A percentile compares a stretch with the other conserved stretches of the same genome.
These are phyloP conservation scores for Xylaria grammica DNA, from an alignment of 495 filamentous ascomycete species.

Conservation along the genomic window DNA sequence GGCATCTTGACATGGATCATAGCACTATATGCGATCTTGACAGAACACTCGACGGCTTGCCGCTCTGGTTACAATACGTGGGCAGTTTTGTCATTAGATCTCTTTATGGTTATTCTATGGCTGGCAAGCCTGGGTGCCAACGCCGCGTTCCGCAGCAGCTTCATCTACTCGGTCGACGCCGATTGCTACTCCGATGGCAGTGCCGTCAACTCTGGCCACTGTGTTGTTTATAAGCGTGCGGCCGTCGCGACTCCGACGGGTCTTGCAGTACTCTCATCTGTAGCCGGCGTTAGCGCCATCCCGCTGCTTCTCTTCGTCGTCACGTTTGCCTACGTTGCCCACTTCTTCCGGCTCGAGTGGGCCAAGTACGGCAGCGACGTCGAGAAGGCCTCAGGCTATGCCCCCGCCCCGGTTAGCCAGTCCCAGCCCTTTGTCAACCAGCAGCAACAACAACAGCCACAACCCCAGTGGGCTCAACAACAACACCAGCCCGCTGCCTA, in stretches of 20 bases:
- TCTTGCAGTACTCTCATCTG: slow-evolving; percentile 42
- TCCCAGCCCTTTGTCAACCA: slow-evolving; percentile 10
- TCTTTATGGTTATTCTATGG: slow-evolving; percentile 53
- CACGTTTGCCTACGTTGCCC: slow-evolving; percentile 49
- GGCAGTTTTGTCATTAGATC: slow-evolving; percentile 50
- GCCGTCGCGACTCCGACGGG: slow-evolving; percentile 35
- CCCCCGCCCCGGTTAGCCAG: not conserved
- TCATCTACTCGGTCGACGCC: slow-evolving; percentile 38
- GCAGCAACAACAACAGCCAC: slow-evolving; percentile 30
- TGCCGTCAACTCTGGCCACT: slow-evolving; percentile 42
- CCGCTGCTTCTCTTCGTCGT: slow-evolving; percentile 51
- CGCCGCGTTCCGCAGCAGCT: slow-evolving; percentile 46
- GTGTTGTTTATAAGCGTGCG: slow-evolving; percentile 35
- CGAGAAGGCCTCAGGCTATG: slow-evolving; percentile 43
- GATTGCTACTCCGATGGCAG: slow-evolving; percentile 47
- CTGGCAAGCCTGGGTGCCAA: slow-evolving; percentile 51
- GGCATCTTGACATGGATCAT: slow-evolving; percentile 53
- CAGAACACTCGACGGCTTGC: slow-evolving; percentile 45
- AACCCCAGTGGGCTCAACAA: slow-evolving; percentile 32
- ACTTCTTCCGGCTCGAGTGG: slow-evolving; percentile 45
- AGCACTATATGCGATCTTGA: slow-evolving; percentile 44
- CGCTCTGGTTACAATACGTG: slow-evolving; percentile 46
- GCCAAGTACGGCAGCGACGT: slow-evolving; percentile 26
- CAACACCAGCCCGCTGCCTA: slow-evolving; percentile 28
- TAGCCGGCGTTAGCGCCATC: slow-evolving; percentile 52